phyloP scores from a whole-genome alignment of 768 basidiomycete species.

The Kwoniella sp. region DNA sequence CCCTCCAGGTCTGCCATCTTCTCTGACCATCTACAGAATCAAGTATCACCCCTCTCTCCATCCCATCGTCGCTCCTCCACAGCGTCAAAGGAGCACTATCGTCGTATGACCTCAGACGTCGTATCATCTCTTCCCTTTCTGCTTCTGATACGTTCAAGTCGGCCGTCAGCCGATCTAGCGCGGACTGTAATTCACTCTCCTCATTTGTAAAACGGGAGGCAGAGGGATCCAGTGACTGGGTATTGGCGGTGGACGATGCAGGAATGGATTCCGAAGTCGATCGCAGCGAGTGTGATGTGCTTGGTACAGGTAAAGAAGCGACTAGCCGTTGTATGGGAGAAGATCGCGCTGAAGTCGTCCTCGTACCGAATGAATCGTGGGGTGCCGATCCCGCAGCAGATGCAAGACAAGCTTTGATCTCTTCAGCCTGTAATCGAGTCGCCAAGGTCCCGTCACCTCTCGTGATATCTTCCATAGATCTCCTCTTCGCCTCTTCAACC shows the following conservation, averaged over 20 bases:
- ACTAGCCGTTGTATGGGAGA: no score
- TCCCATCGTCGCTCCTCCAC: not conserved
- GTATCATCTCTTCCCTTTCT: not conserved
- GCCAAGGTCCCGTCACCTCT: not conserved
- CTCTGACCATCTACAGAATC: not conserved
- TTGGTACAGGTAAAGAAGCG: no score
- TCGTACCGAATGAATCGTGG: no score
- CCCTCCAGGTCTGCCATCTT: constrained; percentile 9
- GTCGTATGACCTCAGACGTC: not conserved
- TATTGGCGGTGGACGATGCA: no score
- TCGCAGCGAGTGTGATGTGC: no score
- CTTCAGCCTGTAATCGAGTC: not conserved
- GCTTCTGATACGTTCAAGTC: not conserved
- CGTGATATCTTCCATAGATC: not conserved
- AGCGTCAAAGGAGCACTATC: not conserved
- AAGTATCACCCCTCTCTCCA: constrained; percentile 1
- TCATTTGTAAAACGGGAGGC: no score
- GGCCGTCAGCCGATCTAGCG: not conserved
- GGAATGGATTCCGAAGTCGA: no score
- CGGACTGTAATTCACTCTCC: not conserved
- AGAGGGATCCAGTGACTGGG: no score
- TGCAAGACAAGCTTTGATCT: not conserved
- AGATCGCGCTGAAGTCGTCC: no score
- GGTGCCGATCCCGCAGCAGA: not conserved
- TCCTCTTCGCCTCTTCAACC: not conserved